Percentiles rank a stretch among this genome's conserved stretches.
These are phyloP conservation scores for Pythium insidiosum DNA, from an alignment of 352 stramenopile species.

Conservation along the genomic window DNA sequence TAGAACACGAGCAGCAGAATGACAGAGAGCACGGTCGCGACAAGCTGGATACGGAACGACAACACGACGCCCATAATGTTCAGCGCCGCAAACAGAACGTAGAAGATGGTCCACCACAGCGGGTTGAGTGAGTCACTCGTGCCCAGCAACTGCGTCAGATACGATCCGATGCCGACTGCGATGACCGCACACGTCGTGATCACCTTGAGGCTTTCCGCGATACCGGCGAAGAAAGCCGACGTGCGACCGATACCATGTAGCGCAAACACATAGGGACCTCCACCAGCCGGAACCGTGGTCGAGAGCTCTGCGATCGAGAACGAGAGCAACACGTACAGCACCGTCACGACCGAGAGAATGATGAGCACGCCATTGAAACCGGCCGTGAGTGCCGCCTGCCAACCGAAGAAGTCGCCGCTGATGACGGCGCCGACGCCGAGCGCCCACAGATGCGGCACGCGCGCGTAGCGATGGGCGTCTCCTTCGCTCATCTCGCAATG, in stretches of 20 bases:
- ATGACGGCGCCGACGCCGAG: conserved; percentile 61
- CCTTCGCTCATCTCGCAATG: too few species aligned
- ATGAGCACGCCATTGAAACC: conserved; percentile 57
- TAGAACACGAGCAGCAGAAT: conserved; percentile 53
- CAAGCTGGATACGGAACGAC: conserved; percentile 55
- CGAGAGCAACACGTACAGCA: conserved; percentile 57
- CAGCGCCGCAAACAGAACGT: conserved; percentile 47
- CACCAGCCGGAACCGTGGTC: conserved; percentile 39
- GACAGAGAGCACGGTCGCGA: conserved; percentile 36
- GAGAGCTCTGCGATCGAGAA: conserved; percentile 73
- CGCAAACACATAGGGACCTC: conserved; percentile 64
- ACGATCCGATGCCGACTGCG: conserved; percentile 46
- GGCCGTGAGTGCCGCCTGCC: conserved; percentile 51
- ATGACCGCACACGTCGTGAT: conserved; percentile 36
- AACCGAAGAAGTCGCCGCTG: conserved; percentile 65
- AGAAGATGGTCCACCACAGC: conserved; percentile 50
- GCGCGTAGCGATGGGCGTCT: conserved; percentile 44
- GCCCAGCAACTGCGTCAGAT: conserved; percentile 45
- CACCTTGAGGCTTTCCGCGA: conserved; percentile 63
- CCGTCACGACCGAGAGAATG: conserved; percentile 47
- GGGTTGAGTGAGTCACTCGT: conserved; percentile 24
- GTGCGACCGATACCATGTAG: conserved; percentile 43
- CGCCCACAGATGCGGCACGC: conserved; percentile 54
- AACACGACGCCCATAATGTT: conserved; percentile 52
- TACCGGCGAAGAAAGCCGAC: conserved; percentile 47